Evolutionary conservation across 163 green algal genomes (phyloP).

Genomic region (Volvox carteri): DNA sequence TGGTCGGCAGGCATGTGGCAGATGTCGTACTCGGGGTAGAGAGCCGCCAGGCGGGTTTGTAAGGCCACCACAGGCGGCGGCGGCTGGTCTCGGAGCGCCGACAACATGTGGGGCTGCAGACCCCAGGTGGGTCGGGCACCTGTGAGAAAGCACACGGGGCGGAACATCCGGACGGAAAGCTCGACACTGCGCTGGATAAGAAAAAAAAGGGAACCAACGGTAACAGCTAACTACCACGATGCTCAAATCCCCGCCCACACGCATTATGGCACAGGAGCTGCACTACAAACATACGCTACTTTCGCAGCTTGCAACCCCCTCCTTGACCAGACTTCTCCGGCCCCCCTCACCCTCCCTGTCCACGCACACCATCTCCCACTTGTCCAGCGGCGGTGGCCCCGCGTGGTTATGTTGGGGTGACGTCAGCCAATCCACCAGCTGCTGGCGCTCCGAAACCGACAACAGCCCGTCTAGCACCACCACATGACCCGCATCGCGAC

Average conservation of each 20-base stretch:
- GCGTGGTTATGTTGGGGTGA: slow-evolving; percentile 48
- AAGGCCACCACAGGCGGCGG: slow-evolving; percentile 73
- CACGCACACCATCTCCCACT: slow-evolving; percentile 81
- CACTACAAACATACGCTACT: too few species aligned
- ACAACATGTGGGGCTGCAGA: slow-evolving; percentile 66
- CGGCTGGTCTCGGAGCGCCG: slow-evolving; percentile 54
- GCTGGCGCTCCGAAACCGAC: slow-evolving; percentile 50
- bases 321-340: too few species aligned
- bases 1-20: slow-evolving; percentile 76
- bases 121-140: slow-evolving; percentile 75
- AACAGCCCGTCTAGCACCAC: slow-evolving; percentile 68
- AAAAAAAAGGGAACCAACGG: too few species aligned
- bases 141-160: too few species aligned
- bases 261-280: too few species aligned
- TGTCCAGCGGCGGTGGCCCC: slow-evolving; percentile 63
- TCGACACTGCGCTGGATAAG: too few species aligned
- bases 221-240: too few species aligned
- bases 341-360: slow-evolving; percentile 71
- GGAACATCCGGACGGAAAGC: too few species aligned
- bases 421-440: slow-evolving; percentile 72
- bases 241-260: too few species aligned
- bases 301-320: not conserved
- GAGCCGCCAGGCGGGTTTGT: slow-evolving; percentile 71
- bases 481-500: slow-evolving; percentile 55
- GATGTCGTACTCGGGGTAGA: slow-evolving; percentile 81